phyloP scores from a whole-genome alignment of 306 rosid genomes.

The Rosa lucieae region DNA sequence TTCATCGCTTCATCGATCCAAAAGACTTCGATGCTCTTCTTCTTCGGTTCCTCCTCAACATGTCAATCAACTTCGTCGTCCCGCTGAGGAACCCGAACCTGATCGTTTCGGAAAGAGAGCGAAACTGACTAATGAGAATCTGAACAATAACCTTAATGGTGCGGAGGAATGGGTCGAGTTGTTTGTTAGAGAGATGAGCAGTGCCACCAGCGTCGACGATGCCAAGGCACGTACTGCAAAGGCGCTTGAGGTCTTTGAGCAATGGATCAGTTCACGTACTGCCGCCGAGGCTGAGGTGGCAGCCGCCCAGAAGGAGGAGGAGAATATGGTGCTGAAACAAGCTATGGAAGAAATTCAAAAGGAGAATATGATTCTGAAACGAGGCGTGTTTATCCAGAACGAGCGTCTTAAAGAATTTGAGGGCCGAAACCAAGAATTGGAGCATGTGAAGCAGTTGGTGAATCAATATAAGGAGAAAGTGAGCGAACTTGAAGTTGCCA shows the following conservation, averaged over 20 bases:
- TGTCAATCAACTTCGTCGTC: not conserved
- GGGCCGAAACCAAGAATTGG: not conserved
- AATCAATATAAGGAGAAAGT: not conserved
- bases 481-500: not conserved
- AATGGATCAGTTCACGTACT: not conserved
- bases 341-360: not conserved
- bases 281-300: conserved; percentile 2
- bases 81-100: not conserved
- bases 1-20: not conserved
- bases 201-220: not conserved
- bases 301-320: not conserved
- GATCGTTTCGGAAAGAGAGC: not conserved
- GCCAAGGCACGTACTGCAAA: not conserved
- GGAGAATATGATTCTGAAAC: not conserved
- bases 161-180: not conserved
- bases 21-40: conserved; percentile 1
- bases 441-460: not conserved
- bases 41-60: not conserved
- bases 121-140: not conserved
- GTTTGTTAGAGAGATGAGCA: not conserved
- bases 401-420: not conserved
- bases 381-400: not conserved
- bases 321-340: conserved; percentile 1
- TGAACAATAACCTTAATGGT: not conserved
- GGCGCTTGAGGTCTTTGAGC: not conserved